Evolutionary conservation across 768 basidiomycete species (phyloP).

Genomic region (Mycena olivaceomarginata): DNA sequence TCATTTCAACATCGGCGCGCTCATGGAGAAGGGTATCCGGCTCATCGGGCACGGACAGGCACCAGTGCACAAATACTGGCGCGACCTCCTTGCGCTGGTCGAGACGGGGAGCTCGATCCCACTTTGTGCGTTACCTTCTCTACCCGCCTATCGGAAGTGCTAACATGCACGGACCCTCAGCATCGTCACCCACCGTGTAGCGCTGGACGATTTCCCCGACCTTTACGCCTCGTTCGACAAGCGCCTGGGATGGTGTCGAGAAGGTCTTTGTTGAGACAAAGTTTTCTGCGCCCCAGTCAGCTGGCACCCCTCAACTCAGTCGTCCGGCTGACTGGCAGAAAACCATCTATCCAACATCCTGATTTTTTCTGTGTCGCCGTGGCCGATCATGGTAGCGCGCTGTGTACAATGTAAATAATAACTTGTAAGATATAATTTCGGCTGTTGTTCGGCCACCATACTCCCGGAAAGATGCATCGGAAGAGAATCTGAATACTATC

Average conservation of each 20-base stretch:
- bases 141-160: background rate
- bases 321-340: slow-evolving; percentile 70
- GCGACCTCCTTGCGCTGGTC: slow-evolving; percentile 81
- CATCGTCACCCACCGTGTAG: slow-evolving; percentile 75
- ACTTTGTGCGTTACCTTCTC: slow-evolving; percentile 62
- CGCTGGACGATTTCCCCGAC: slow-evolving; percentile 79
- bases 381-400: too few species aligned
- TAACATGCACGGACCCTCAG: slow-evolving; percentile 43
- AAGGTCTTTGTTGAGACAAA: slow-evolving; percentile 88
- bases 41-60: slow-evolving; percentile 87
- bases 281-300: slow-evolving; percentile 64
- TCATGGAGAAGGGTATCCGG: slow-evolving; percentile 87
- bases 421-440: too few species aligned
- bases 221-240: slow-evolving; percentile 81
- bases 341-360: too few species aligned
- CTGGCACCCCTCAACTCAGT: slow-evolving; percentile 71
- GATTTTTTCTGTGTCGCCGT: too few species aligned
- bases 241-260: slow-evolving; percentile 70
- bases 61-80: slow-evolving; percentile 85
- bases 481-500: too few species aligned
- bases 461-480: too few species aligned
- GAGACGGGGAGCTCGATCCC: slow-evolving; percentile 78
- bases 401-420: too few species aligned
- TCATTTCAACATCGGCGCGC: slow-evolving; percentile 80
- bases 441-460: too few species aligned